A percentile compares a stretch with the other conserved stretches of the same genome.
Evolutionary conservation across 2,329 filamentous ascomycete species (phyloP).

Genomic region (Dactylellina drechsleri): DNA sequence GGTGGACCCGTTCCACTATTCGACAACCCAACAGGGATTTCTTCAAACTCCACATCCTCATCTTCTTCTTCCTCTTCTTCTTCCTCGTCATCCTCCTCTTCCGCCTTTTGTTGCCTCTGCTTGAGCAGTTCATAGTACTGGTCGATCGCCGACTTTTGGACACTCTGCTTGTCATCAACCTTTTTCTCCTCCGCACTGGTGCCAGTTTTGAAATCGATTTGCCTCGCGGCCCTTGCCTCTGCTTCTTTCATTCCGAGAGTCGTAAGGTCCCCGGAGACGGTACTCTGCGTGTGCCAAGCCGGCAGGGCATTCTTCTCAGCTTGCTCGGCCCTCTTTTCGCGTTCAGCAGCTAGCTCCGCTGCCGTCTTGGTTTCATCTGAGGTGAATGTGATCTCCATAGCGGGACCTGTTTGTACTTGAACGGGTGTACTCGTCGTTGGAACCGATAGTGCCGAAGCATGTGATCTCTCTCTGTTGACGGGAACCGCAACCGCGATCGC

Average conservation of each 20-base stretch:
- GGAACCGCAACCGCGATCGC: conserved; percentile 58
- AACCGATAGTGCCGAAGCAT: conserved; percentile 45
- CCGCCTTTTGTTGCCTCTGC: conserved; percentile 63
- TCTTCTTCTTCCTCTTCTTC: conserved; percentile 64
- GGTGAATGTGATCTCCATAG: conserved; percentile 66
- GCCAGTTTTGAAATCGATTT: conserved; percentile 58
- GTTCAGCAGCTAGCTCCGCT: conserved; percentile 65
- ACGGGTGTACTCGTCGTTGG: conserved; percentile 34
- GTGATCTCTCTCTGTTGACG: conserved; percentile 55
- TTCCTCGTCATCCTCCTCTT: conserved; percentile 63
- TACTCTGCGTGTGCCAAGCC: conserved; percentile 67
- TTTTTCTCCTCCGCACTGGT: conserved; percentile 55
- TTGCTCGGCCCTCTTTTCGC: conserved; percentile 64
- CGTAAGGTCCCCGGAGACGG: conserved; percentile 61
- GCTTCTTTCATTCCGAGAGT: conserved; percentile 58
- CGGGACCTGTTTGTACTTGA: conserved; percentile 55
- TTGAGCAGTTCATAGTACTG: conserved; percentile 58
- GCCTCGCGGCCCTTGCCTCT: conserved; percentile 56
- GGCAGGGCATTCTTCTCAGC: conserved; percentile 67
- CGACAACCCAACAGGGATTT: conserved; percentile 62
- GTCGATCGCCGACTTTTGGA: conserved; percentile 58
- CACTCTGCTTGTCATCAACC: conserved; percentile 49
- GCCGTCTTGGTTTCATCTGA: conserved; percentile 65
- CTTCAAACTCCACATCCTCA: conserved; percentile 63
- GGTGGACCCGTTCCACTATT: conserved; percentile 59